Evolutionary conservation across 2,329 filamentous ascomycete genomes (phyloP).

Genomic region (Lecanicillium sp.): DNA sequence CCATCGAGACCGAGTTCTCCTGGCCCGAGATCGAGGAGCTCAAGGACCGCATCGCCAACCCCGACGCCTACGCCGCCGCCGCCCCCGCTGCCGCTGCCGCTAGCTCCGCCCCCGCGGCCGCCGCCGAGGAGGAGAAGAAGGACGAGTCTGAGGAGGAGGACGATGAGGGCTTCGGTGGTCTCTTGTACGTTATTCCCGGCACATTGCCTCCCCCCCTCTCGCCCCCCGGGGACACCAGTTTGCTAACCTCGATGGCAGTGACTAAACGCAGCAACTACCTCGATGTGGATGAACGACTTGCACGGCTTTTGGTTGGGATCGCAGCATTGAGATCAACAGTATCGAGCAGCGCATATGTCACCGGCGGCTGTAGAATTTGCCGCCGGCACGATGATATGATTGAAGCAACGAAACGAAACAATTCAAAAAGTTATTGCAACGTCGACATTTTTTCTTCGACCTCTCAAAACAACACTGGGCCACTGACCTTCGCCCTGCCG

Average conservation of each 20-base stretch:
- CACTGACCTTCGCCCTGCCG: conserved; percentile 5
- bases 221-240: not conserved
- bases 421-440: conserved; percentile 19
- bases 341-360: conserved; percentile 42
- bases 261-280: conserved; percentile 40
- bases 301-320: conserved; percentile 38
- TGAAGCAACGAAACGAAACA: conserved; percentile 25
- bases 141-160: conserved; percentile 64
- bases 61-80: conserved; percentile 85
- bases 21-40: conserved; percentile 96
- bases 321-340: conserved; percentile 36
- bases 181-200: conserved; percentile 51
- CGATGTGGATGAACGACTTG: conserved; percentile 35
- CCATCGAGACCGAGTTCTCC: conserved; percentile 81
- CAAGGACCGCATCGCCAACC: conserved; percentile 99
- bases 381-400: conserved; percentile 25
- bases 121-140: conserved; percentile 58
- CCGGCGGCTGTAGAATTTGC: conserved; percentile 36
- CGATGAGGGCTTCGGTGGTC: conserved; percentile 70
- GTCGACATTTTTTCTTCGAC: conserved; percentile 6
- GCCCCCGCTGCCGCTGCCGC: conserved; percentile 63
- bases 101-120: conserved; percentile 44
- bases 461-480: not conserved
- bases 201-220: not conserved
- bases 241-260: conserved; percentile 41